Percentiles rank a stretch among this genome's conserved stretches.
Conservation (phyloP, 2,329 filamentous ascomycete genomes). For the Lithohypha guttulata region DNA sequence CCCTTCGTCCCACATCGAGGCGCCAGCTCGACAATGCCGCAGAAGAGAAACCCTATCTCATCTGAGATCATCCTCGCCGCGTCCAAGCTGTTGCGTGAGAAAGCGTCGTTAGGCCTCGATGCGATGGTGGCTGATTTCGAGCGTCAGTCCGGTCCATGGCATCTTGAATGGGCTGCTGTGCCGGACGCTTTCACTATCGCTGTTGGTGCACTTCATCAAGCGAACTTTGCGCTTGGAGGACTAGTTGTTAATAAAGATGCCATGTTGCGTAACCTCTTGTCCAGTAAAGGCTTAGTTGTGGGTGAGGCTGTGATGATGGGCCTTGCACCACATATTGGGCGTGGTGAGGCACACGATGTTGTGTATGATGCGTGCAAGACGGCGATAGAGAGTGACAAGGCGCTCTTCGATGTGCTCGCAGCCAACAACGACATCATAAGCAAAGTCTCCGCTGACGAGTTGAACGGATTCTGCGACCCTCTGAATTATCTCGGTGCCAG, state of each 20-base stretch:
- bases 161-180: conserved; percentile 48
- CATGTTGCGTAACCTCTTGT: conserved; percentile 43
- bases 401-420: conserved; percentile 35
- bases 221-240: conserved; percentile 42
- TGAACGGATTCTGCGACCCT: conserved; percentile 47
- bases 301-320: conserved; percentile 53
- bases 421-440: conserved; percentile 31
- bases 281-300: conserved; percentile 44
- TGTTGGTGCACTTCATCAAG: conserved; percentile 44
- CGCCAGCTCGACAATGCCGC: conserved; percentile 47
- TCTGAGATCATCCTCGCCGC: conserved; percentile 46
- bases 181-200: conserved; percentile 45
- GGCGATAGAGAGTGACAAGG: conserved; percentile 36
- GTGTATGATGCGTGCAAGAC: conserved; percentile 46
- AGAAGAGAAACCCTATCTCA: conserved; percentile 50
- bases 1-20: conserved; percentile 46
- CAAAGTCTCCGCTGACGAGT: conserved; percentile 35
- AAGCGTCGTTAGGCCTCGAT: conserved; percentile 43
- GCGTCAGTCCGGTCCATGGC: conserved; percentile 48
- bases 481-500: conserved; percentile 33
- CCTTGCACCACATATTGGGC: conserved; percentile 42
- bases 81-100: conserved; percentile 43
- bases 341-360: conserved; percentile 45
- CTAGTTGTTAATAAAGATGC: conserved; percentile 40
- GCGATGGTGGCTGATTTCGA: conserved; percentile 50